Evolutionary conservation across 2,329 filamentous ascomycete species (phyloP), one percentile per base, ranked within the genome.

Genomic region (Macrophomina phaseolina): DNA sequence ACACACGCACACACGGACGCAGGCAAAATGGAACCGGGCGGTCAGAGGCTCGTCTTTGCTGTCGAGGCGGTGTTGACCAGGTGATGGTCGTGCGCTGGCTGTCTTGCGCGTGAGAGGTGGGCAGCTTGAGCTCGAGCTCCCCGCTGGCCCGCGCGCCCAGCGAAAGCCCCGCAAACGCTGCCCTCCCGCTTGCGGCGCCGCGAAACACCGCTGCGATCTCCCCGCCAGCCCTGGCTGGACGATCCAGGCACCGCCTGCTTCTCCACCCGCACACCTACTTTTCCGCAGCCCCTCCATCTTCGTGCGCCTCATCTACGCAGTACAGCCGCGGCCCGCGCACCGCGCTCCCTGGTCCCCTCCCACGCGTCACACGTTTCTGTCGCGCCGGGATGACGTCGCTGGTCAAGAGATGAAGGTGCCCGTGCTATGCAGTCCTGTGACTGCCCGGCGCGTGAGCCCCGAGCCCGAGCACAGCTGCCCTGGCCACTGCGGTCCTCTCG

Each of bases 31-130:
- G 36, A 28, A 14, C 36, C 16, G 38, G 58, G 42, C 45, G 58
- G 58, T 62, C 58, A 62, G 58, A 36, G 30, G 58, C 38, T 8
- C 11, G 58, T 62, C 45, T 45, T 49, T 61, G 56, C 42, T 60
- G 18, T 45, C 55, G 55, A 45, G 55, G 55, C 55, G 55, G 56
- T 61, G 58, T 62, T 62, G 32, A 48, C 55, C 55, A 46, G 55
- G 55, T 46, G 55, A 60, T 60, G 55, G 55, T 34, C 58, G 56
- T 62, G 58, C 58, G 58, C 58, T 49, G 58, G 58, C 58, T 38
- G 55, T 32, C 23, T 60, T 32, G 55, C 55, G 38, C 55, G 52
- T 55, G 52, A 55, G 52, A 38, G 30, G 52, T 16, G n/a, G 58
- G 40, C 30, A 62, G 58, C 58, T 62, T 38, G 42, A 62, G 58